Evolutionary conservation across 1,284 basidiomycete species (phyloP).

Genomic region (Ceratobasidium sp.): DNA sequence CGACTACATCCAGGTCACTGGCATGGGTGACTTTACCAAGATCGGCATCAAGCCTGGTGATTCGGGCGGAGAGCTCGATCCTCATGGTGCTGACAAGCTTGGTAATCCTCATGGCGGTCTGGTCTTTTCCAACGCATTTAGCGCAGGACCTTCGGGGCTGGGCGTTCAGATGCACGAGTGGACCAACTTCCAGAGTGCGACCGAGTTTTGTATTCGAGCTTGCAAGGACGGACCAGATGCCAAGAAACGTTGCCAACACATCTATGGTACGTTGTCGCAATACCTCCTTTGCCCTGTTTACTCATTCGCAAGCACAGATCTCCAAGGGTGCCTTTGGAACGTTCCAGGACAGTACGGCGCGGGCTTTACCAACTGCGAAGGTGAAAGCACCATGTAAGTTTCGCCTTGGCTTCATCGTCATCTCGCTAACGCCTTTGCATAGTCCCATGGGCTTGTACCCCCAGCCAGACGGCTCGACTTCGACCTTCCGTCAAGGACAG

Average conservation of each 20-base stretch:
- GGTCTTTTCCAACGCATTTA: constrained; percentile 49
- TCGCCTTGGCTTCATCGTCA: not conserved
- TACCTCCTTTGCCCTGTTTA: constrained; percentile 54
- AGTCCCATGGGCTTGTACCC: constrained; percentile 48
- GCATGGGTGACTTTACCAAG: constrained; percentile 52
- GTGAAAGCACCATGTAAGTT: constrained; percentile 44
- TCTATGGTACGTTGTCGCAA: constrained; percentile 51
- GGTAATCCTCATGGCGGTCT: constrained; percentile 51
- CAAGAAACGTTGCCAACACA: constrained; percentile 52
- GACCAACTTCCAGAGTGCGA: constrained; percentile 52
- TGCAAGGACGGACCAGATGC: constrained; percentile 54
- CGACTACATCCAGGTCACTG: constrained; percentile 50
- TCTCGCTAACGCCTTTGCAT: not conserved
- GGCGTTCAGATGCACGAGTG: constrained; percentile 54
- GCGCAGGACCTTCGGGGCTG: constrained; percentile 42
- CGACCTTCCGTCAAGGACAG: constrained; percentile 50
- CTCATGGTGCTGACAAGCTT: constrained; percentile 49
- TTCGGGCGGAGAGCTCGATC: constrained; percentile 51
- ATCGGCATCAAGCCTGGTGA: constrained; percentile 53
- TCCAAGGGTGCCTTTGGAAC: constrained; percentile 49
- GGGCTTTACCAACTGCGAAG: constrained; percentile 53
- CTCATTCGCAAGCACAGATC: constrained; percentile 52
- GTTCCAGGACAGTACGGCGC: constrained; percentile 49
- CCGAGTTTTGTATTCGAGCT: constrained; percentile 56
- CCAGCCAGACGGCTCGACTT: constrained; percentile 44